phyloP scores from a whole-genome alignment of 805 yeast species.

The Lipomyces japonicus region DNA sequence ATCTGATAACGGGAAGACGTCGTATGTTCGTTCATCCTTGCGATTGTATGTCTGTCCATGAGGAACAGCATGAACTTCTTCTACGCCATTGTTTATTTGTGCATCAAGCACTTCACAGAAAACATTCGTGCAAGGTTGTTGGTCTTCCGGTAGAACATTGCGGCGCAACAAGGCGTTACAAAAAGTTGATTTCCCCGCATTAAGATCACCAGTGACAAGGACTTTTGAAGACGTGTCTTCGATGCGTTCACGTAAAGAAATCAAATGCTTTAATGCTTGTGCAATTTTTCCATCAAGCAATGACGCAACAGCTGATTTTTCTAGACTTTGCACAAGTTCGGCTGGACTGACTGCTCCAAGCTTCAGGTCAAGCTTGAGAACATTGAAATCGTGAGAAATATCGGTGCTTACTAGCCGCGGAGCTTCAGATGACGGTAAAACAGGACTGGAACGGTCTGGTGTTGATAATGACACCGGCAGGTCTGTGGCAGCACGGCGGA shows the following conservation, averaged over 20 bases:
- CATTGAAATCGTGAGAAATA: constrained; percentile 43
- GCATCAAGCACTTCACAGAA: constrained; percentile 93
- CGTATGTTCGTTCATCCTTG: constrained; percentile 63
- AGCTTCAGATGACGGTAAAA: constrained; percentile 6
- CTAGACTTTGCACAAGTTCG: constrained; percentile 54
- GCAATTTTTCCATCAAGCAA: constrained; percentile 64
- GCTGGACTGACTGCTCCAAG: constrained; percentile 44
- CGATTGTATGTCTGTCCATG: constrained; percentile 45
- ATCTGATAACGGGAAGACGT: constrained; percentile 49
- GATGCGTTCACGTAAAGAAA: constrained; percentile 71
- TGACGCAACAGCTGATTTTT: constrained; percentile 63
- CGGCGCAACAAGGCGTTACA: constrained; percentile 85
- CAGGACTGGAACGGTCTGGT: background rate
- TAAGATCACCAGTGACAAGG: constrained; percentile 92
- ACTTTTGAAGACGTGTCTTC: constrained; percentile 92
- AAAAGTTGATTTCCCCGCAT: constrained; percentile 93
- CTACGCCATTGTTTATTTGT: constrained; percentile 64
- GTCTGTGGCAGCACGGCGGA: constrained; percentile 21
- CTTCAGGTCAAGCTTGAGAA: constrained; percentile 61
- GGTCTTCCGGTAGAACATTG: constrained; percentile 85
- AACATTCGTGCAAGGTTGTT: constrained; percentile 94
- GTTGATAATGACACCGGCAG: constrained; percentile 2
- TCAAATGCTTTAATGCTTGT: constrained; percentile 63
- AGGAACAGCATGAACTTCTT: constrained; percentile 90
- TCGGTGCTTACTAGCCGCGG: constrained; percentile 20